A percentile compares a stretch with the other conserved stretches of the same genome.
Conservation (phyloP, 345 rosid species). For the Euphorbia tirucalli region DNA sequence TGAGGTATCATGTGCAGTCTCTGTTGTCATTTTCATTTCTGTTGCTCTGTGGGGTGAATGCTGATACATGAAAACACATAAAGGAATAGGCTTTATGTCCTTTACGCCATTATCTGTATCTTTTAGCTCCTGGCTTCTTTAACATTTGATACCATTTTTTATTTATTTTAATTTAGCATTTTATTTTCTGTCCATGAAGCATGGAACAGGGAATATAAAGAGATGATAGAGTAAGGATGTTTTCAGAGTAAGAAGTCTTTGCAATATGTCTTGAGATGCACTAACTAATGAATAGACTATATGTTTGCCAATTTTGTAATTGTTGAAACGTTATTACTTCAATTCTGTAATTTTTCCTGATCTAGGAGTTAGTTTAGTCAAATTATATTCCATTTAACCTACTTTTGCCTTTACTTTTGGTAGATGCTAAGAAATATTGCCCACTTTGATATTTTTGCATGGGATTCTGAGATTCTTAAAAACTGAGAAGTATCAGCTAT, state of each 20-base stretch:
- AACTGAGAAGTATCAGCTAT: background rate
- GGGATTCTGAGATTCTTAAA: background rate
- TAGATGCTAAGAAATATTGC: background rate
- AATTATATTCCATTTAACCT: background rate
- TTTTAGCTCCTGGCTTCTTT: background rate
- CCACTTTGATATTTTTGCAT: background rate
- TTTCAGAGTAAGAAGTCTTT: background rate
- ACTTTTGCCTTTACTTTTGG: background rate
- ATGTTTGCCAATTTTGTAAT: background rate
- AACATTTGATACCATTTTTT: background rate
- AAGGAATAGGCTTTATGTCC: background rate
- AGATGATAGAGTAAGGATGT: background rate
- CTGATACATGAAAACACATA: background rate
- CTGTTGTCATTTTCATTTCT: background rate
- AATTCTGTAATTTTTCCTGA: background rate
- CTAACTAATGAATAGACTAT: background rate
- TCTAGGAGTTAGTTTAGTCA: background rate
- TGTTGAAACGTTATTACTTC: background rate
- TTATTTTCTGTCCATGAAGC: background rate
- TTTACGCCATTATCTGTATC: background rate
- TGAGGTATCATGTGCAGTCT: constrained; percentile 49
- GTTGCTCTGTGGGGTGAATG: background rate
- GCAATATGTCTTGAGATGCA: background rate
- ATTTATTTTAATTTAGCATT: background rate
- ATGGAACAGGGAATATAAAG: background rate